Evolutionary conservation across 768 basidiomycete species (phyloP), one percentile per base, ranked within the genome.

Genomic region (Hirschioporus abietinus): DNA sequence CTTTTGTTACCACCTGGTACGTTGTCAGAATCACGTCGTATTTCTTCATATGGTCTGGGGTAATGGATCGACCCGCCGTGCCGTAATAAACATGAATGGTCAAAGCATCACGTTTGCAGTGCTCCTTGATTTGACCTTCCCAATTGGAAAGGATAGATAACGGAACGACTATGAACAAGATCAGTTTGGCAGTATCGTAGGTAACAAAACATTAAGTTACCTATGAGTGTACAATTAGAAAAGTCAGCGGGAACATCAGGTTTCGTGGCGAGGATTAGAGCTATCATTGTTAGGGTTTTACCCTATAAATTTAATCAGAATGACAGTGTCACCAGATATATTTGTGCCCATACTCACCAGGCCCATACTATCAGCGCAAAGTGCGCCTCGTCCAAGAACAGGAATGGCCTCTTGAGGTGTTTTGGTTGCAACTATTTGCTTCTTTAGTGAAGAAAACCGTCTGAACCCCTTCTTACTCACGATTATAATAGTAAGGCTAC

Each of bases 281-380:
- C 82, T 57, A 97, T 78, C 85, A 95, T 93, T 0, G 92, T 94
- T 58, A 97, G 79, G 0, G 96, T 97, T 81, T 96, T 97, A 0
- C 95, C 95, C 89, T 90, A 68, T 7, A 58, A 60, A 67, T n/a
- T 0, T 67, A 62, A n/a, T 27, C 20, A 71, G 60, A 72, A 25
- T 59, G 58, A 30, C 62, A 25, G 42, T 42, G 24, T 62, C 57
- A 25, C 26, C 10, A 10, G 9, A 36, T 18, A 24, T 27, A 5
- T 66, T 52, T 52, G 27, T 34, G 30, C 24, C 24, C 24, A 64
- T n/a, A 82, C 76, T 57, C 71, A 86, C 85, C 66, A 86, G 71
- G 65, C 88, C 95, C 95, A 97, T 97, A 57, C 92, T 91, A 76
- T 96, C 95, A 0, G 90, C 95, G 66, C 91, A 87, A 63, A 96